phyloP scores from a whole-genome alignment of 331 rosid genomes.

The Malus hybrid region DNA sequence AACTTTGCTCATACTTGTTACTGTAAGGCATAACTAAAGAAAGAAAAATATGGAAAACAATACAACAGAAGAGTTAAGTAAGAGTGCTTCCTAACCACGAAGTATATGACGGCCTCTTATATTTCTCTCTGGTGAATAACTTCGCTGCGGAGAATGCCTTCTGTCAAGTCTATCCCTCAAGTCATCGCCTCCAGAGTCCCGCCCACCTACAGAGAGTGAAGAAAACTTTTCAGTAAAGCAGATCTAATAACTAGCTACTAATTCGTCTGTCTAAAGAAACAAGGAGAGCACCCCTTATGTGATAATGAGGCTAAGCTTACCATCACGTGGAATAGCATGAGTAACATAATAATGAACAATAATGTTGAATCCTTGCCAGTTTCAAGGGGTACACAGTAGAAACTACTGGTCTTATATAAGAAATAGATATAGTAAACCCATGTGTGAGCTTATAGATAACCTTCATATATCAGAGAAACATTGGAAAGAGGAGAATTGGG shows the following conservation, averaged over 20 bases:
- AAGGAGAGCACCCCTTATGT: constrained; percentile 20
- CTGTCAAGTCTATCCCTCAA: constrained; percentile 80
- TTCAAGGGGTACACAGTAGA: constrained; percentile 35
- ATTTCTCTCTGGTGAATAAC: constrained; percentile 60
- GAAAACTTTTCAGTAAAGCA: constrained; percentile 15
- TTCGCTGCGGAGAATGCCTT: constrained; percentile 51
- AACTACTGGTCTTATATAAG: constrained; percentile 39
- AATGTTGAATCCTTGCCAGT: constrained; percentile 55
- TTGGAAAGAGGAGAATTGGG: constrained; percentile 39
- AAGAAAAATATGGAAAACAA: neutral
- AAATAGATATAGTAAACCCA: constrained; percentile 46
- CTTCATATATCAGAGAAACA: constrained; percentile 36
- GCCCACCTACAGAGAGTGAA: constrained; percentile 52
- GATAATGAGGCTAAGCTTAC: constrained; percentile 58
- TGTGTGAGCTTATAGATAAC: constrained; percentile 44
- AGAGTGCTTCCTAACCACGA: constrained; percentile 47
- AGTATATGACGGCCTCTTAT: constrained; percentile 44
- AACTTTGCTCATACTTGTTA: neutral
- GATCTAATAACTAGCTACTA: constrained; percentile 6
- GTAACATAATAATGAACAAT: constrained; percentile 69
- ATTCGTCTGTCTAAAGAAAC: constrained; percentile 6
- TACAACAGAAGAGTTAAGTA: neutral
- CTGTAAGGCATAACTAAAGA: neutral
- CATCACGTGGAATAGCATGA: constrained; percentile 61
- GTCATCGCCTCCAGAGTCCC: constrained; percentile 57